phyloP scores from a whole-genome alignment of 164 flowering plant species.

The Piper longum region DNA sequence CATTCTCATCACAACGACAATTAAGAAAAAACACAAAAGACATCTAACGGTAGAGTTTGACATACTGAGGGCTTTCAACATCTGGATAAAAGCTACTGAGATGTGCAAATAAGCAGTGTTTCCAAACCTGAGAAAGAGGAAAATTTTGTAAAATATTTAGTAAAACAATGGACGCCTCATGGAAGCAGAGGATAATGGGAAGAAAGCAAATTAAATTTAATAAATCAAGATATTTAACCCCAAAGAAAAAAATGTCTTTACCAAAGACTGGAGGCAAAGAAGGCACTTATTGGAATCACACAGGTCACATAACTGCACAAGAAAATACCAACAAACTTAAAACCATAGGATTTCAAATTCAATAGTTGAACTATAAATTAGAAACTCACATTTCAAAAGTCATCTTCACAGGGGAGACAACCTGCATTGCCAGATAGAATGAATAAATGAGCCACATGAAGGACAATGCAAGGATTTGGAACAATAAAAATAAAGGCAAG shows the following conservation, averaged over 20 bases:
- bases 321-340: background rate
- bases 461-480: background rate
- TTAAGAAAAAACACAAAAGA: conserved; percentile 1
- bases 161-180: too few species aligned
- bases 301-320: conserved; percentile 76
- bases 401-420: conserved; percentile 96
- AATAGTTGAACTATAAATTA: too few species aligned
- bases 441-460: background rate
- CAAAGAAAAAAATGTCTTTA: conserved; percentile 17
- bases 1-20: background rate
- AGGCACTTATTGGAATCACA: conserved; percentile 93
- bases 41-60: conserved; percentile 1
- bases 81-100: conserved; percentile 98
- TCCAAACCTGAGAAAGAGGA: conserved; percentile 65
- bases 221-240: background rate
- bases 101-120: conserved; percentile 96
- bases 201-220: too few species aligned
- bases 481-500: too few species aligned
- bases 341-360: background rate
- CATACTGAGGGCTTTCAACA: conserved; percentile 98
- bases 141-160: background rate
- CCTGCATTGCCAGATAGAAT: conserved; percentile 28
- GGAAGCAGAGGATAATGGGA: too few species aligned
- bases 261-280: conserved; percentile 97
- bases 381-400: conserved; percentile 80